Conservation (phyloP, 2,329 filamentous ascomycete species). For the Calonectria crousiana region DNA sequence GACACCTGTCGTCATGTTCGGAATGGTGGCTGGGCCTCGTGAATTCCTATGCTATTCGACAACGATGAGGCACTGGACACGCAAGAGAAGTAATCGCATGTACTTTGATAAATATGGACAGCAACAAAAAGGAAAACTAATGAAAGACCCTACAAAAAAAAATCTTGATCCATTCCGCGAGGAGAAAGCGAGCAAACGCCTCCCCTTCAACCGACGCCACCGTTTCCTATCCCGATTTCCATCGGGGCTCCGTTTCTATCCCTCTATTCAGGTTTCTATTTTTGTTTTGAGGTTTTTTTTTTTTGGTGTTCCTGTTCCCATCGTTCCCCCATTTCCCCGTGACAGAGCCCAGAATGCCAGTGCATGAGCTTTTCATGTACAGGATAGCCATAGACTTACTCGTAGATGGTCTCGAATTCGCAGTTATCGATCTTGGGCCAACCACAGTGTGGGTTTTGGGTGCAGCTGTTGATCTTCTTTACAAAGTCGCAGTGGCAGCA, state of each 20-base stretch:
- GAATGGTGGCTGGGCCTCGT: not conserved
- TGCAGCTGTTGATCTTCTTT: not conserved
- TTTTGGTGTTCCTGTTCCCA: not conserved
- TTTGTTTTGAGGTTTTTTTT: not conserved
- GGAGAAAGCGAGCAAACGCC: not conserved
- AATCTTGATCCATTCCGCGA: not conserved
- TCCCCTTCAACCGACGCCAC: not conserved
- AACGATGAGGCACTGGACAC: no score
- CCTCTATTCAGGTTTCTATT: not conserved
- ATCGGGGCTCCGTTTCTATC: not conserved
- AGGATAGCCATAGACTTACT: not conserved
- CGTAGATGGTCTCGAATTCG: not conserved
- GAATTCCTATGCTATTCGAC: not conserved
- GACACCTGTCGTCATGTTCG: not conserved
- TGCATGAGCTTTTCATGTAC: not conserved
- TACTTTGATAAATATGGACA: slow-evolving; percentile 6
- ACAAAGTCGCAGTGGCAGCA: slow-evolving; percentile 3
- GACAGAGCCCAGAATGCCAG: not conserved
- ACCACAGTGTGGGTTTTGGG: not conserved
- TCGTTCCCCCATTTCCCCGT: not conserved
- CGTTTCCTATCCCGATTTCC: not conserved
- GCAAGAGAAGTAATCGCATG: not conserved
- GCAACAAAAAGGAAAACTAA: slow-evolving; percentile 1
- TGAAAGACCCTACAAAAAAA: not conserved
- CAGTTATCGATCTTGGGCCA: not conserved